phyloP scores from a whole-genome alignment of 23 red algal genomes.

The Agarophyton chilense region DNA sequence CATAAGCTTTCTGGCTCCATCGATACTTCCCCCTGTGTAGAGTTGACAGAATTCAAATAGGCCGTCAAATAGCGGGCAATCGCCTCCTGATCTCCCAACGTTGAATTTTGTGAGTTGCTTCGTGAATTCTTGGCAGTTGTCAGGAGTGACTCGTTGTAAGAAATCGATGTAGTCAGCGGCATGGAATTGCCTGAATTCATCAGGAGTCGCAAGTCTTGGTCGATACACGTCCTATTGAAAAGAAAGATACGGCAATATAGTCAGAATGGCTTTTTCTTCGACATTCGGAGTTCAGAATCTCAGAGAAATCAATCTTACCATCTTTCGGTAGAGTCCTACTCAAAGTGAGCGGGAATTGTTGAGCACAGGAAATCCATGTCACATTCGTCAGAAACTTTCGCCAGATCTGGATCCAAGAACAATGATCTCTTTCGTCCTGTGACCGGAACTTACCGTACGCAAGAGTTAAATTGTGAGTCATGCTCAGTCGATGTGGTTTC shows the following conservation, averaged over 20 bases:
- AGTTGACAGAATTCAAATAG: constrained; percentile 97
- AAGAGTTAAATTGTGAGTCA: constrained; percentile 90
- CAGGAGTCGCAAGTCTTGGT: constrained; percentile 80
- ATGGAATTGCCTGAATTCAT: constrained; percentile 94
- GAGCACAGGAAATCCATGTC: not conserved
- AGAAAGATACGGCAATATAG: not conserved
- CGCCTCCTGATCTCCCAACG: constrained; percentile 79
- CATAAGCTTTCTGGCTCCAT: constrained; percentile 92
- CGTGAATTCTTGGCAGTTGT: constrained; percentile 84
- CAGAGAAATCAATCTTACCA: constrained; percentile 50
- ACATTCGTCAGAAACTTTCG: not conserved
- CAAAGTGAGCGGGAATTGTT: not conserved
- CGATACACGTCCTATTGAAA: constrained; percentile 83
- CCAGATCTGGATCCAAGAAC: not conserved
- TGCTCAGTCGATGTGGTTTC: constrained; percentile 95
- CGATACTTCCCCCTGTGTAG: constrained; percentile 89
- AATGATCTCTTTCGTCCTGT: not conserved
- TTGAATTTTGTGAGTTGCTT: constrained; percentile 87
- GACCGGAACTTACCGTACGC: constrained; percentile 81
- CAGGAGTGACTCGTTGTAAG: constrained; percentile 82
- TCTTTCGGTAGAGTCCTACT: constrained; percentile 73
- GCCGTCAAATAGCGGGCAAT: constrained; percentile 98
- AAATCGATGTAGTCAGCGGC: constrained; percentile 94
- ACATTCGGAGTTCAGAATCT: not conserved
- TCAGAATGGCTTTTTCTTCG: not conserved